Conservation (phyloP, 441 rosid species). For the Brassica hybrid region DNA sequence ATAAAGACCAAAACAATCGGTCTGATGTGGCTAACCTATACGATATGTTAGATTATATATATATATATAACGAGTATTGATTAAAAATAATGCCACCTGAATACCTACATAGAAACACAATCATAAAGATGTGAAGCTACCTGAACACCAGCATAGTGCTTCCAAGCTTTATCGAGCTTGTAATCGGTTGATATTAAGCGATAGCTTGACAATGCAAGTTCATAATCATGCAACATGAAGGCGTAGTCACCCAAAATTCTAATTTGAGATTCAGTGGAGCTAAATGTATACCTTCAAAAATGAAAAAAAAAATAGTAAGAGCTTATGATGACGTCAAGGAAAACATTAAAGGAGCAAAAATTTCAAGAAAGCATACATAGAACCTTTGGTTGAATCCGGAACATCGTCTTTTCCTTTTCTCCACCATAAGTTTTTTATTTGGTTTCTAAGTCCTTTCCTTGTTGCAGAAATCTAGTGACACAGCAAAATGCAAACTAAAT, state of each 20-base stretch:
- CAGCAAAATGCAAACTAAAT: conserved; percentile 35
- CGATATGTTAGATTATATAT: neutral
- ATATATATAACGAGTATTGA: conserved; percentile 14
- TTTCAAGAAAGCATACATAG: conserved; percentile 60
- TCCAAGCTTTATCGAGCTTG: conserved; percentile 99
- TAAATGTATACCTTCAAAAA: conserved; percentile 85
- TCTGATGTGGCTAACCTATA: conserved; percentile 16
- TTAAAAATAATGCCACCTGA: conserved; percentile 17
- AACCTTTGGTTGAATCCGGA: conserved; percentile 66
- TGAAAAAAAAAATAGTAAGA: conserved; percentile 9
- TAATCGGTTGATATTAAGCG: conserved; percentile 98
- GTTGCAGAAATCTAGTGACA: conserved; percentile 82
- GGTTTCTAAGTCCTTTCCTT: conserved; percentile 97
- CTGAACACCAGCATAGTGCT: conserved; percentile 98
- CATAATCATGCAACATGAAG: conserved; percentile 97
- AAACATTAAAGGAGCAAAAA: conserved; percentile 26
- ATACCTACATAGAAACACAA: conserved; percentile 23
- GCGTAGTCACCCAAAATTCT: conserved; percentile 97
- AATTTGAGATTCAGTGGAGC: conserved; percentile 96
- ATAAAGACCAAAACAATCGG: conserved; percentile 13
- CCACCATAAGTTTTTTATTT: conserved; percentile 98
- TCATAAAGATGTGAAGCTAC: conserved; percentile 52
- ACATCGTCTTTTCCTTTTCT: conserved; percentile 98
- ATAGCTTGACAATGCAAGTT: conserved; percentile 94
- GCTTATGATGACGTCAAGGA: conserved; percentile 29